Base-by-base conservation (phyloP, 164 flowering plant species). In the Taxillus chinensis region DNA sequence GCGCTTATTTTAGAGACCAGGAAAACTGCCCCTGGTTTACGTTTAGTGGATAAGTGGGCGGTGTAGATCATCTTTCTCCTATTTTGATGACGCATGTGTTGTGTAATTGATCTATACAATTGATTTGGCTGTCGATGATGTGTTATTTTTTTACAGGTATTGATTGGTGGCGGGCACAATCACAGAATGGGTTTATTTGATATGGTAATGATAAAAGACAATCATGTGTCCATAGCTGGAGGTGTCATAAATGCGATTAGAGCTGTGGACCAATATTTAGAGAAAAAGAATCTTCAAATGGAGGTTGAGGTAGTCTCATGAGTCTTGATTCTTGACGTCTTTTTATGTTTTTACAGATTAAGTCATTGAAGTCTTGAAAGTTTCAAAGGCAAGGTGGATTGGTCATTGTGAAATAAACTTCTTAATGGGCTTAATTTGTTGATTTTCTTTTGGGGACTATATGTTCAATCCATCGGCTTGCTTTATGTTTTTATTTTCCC, bases 1-100 rank as follows among this genome's bases (percentile, higher is more conserved):
- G 97, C 98, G 45, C 62, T 45, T 69, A 86, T 93, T 54, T 73
- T 90, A 60, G 98, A 93, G 81, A 93, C 97, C 6, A 80, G 98
- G 75, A 93, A 93, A 79, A 90, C 98, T 66, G 97, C 97, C 71
- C 98, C 98, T 56, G 90, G 90, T 68, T 72, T 93, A 74, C 97
- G 97, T 61, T 77, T 90, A 84, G 95, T 90, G 83, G 97, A 93
- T 73, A 93, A 93, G 79, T 93, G 97, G 96, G 98, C 96, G 79
- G 98, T 90, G 63, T 67, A 38, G 52, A 72, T 79, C 79, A 62
- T 42, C 65, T 68, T 73, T 69, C 72, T 64, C 69, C 50, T 65
- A 50, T 49, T 61, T 40, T 14, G 9, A 8, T 15, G 1, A 11
- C 45, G 8, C 58, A 5, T n/a, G 41, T 41, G 13, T 64, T 51